Evolutionary conservation across 176 grass and related monocot genomes (phyloP).

Genomic region (Rhynchospora tenuis): DNA sequence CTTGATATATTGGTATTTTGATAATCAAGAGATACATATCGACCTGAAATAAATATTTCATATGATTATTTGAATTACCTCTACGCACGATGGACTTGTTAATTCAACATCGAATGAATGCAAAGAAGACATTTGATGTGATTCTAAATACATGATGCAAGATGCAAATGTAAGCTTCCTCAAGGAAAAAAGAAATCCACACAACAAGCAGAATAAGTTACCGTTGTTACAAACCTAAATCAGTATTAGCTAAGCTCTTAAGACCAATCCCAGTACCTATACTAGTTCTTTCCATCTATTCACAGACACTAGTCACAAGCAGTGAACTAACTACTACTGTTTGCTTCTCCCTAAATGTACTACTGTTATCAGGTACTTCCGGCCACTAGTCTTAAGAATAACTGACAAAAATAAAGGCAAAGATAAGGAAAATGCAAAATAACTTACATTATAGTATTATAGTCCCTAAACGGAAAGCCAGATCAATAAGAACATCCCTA

Average conservation of each 20-base stretch:
- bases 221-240: not conserved
- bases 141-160: not conserved
- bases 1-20: not conserved
- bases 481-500: not conserved
- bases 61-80: not conserved
- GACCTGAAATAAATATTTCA: no score
- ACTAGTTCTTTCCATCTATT: constrained; percentile 4
- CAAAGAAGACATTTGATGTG: not conserved
- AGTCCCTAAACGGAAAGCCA: not conserved
- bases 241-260: not conserved
- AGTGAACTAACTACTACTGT: constrained; percentile 6
- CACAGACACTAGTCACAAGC: not conserved
- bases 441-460: constrained; percentile 5
- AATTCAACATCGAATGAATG: not conserved
- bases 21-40: not conserved
- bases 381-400: not conserved
- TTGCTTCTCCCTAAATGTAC: not conserved
- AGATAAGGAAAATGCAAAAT: not conserved
- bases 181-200: not conserved
- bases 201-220: not conserved
- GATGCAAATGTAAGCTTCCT: not conserved
- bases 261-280: not conserved
- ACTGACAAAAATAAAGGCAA: not conserved
- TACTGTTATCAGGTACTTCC: not conserved
- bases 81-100: not conserved